Base-by-base conservation (phyloP, 2,329 filamentous ascomycete species). In the Grosmannia penicillata region DNA sequence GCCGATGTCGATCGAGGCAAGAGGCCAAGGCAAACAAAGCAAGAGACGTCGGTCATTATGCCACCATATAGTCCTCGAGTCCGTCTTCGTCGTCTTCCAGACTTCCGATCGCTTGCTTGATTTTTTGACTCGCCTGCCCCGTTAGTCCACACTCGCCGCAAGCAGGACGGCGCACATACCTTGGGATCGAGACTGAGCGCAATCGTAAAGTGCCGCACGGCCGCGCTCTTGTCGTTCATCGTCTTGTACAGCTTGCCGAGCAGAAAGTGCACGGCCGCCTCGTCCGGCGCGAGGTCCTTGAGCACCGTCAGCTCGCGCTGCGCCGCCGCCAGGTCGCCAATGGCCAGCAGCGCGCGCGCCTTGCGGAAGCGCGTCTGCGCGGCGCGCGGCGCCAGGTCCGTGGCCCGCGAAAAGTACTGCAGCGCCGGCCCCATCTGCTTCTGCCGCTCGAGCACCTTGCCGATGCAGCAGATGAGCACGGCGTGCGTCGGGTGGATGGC, bases 141-240 rank as follows among this genome's bases (percentile, higher is more conserved):
- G 59, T 56, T 39, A 38, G 42, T n/a, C n/a, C n/a, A n/a, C n/a
- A n/a, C n/a, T n/a, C n/a, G n/a, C n/a, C n/a, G n/a, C n/a, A n/a
- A n/a, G n/a, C n/a, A n/a, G n/a, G n/a, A n/a, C n/a, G n/a, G n/a
- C n/a, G n/a, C n/a, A 55, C 68, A 54, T 66, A 93, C 89, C 78
- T 96, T 96, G 23, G 89, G 91, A 65, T 98, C 91, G 52, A 98
- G 63, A 58, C 94, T 94, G 53, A 96, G 65, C 15, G 91, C 91
- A 56, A 87, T 89, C 7, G 91, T 98, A 55, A 93, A 93, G 57
- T 95, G 85, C 43, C 81, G 78, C 43, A 98, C 82, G n/a, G 91
- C 87, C 50, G 77, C 70, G 44, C 77, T 76, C 56, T 77, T 82
- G 51, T 84, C 74, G 49, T 75, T 76, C 51, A 83, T 66, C 39